Base-by-base conservation (phyloP, 495 filamentous ascomycete genomes). In the Entonaema liquescens region DNA sequence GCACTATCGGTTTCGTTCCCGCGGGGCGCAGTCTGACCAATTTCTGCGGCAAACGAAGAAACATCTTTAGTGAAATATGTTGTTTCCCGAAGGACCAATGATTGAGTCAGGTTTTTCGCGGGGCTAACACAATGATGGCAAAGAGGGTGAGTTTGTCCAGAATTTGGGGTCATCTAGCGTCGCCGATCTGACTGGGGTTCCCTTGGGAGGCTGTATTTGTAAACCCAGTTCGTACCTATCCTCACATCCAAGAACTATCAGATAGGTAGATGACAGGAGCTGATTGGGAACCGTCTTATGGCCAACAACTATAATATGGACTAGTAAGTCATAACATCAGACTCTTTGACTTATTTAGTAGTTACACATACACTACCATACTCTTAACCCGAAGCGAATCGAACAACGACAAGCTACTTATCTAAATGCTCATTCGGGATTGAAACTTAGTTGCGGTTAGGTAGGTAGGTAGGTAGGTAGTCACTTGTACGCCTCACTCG, bases 151-250 rank as follows among this genome's bases (percentile, higher is more conserved):
- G 54, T 7, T 40, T 52, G 50, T 40, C 38, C 38, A 58, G 54
- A 59, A 59, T 35, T 67, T 49, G 59, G 59, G 63, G 53, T 64
- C 54, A 55, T 59, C 60, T 67, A 72, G 67, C 59, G 59, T 38
- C 47, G 69, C 23, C 53, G 70, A 72, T 68, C 64, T 65, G 40
- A 68, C 64, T 44, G 29, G 70, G 69, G 60, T 59, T 23, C 28
- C 21, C 36, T 66, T 58, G 31, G 25, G 29, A 33, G 57, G 57
- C 56, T 56, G 33, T 44, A 31, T 52, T 59, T 62, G 9, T 31
- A 38, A 60, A 38, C 29, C 44, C 44, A 67, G 64, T 36, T 35
- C n/a, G n/a, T n/a, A n/a, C n/a, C 11, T 15, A 61, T 61, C 42
- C 50, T 19, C 5, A 64, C 49, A 26, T 65, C 35, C 25, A 40